Base-by-base conservation (phyloP, 176 grass and related monocot species). In the Oropetium thomaeum region DNA sequence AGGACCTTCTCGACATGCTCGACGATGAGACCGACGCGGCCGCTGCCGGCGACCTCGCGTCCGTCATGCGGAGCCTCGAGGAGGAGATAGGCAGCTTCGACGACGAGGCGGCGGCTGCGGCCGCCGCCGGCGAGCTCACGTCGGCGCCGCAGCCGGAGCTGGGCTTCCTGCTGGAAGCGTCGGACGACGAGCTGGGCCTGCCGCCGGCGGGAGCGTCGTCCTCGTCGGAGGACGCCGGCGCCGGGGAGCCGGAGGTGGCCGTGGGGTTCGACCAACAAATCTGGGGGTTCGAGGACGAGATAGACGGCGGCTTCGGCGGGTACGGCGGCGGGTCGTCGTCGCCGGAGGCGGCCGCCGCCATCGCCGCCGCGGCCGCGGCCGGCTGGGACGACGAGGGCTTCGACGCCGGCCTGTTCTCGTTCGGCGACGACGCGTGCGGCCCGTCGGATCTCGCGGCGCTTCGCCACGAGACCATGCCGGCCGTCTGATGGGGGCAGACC, bases 161-260 rank as follows among this genome's bases (percentile, higher is more conserved):
- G 0, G 89, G 86, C 0, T 96, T 89, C 71, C 81, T 92, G 10
- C 75, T 96, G 7, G 89, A 92, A 75, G 93, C 93, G 10, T 92
- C 93, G 3, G 93, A 96, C 65, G 93, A 96, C 78, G 93, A 96
- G 84, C 89, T 96, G 4, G 93, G 93, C 0, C 84, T 96, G 27
- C 93, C 93, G 15, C 93, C 92, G 55, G 30, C 51, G 2, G 81
- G 33, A 0, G 30, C 55, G 0, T 60, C 29, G 0, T 67, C 76
- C 1, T 81, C 75, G 1, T 33, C 32, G 12, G 82, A 80, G n/a
- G 79, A 51, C 2, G 78, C 26, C 39, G 69, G 57, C 2, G 63
- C 20, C 4, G 82, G 52, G 1, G 67, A 59, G n/a, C 44, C 30
- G 29, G 71, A 49, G n/a, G 70, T 26, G 12, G 8, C 61, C 15